Evolutionary conservation across 495 filamentous ascomycete genomes (phyloP).

Genomic region (Annulohypoxylon bovei): DNA sequence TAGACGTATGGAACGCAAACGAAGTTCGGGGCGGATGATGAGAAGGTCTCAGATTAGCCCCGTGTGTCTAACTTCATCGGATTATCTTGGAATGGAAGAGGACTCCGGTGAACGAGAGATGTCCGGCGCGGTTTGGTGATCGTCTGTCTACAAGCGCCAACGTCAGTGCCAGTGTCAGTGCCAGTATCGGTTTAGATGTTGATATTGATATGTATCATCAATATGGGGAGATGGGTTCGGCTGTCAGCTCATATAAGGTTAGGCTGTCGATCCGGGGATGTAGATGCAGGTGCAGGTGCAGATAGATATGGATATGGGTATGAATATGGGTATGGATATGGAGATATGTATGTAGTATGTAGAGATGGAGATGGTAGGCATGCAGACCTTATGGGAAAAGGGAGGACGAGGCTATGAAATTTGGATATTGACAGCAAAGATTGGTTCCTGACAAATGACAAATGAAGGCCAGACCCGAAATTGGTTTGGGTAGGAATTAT

Average conservation of each 20-base stretch:
- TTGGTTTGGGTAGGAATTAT: constrained; percentile 7
- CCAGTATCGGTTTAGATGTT: background rate
- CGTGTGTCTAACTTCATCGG: constrained; percentile 49
- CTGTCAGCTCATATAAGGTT: constrained; percentile 17
- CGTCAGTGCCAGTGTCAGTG: background rate
- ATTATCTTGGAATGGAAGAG: constrained; percentile 28
- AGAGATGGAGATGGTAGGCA: background rate
- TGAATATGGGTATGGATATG: background rate
- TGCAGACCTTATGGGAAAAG: constrained; percentile 17
- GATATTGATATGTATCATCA: constrained; percentile 20
- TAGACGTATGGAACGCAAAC: constrained; percentile 16
- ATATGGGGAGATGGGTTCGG: constrained; percentile 16
- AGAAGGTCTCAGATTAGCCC: constrained; percentile 43
- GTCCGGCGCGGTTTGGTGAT: constrained; percentile 8
- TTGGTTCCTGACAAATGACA: background rate
- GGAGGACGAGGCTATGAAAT: constrained; percentile 26
- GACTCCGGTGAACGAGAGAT: constrained; percentile 21
- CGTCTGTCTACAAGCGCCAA: background rate
- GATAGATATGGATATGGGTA: constrained; percentile 7
- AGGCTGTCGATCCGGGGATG: constrained; percentile 33
- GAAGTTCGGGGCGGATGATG: constrained; percentile 16
- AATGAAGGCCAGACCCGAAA: constrained; percentile 28
- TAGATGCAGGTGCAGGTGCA: constrained; percentile 12
- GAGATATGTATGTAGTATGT: too few species aligned
- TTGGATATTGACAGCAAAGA: constrained; percentile 8